These are phyloP conservation scores for Diaporthe sp. DNA, from an alignment of 2,329 filamentous ascomycete genomes.

Conservation along the genomic window DNA sequence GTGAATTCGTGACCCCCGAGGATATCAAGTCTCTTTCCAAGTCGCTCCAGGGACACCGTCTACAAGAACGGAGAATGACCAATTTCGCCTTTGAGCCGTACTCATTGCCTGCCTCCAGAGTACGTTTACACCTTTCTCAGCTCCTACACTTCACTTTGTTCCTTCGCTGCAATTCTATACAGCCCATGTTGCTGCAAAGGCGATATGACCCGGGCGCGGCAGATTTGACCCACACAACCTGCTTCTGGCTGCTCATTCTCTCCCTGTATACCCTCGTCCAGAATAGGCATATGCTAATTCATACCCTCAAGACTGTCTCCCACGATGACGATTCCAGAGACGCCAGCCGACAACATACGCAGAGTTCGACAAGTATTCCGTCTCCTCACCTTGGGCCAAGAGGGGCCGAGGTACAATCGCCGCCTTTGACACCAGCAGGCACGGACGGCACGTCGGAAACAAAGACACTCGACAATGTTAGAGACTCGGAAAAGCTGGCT, in stretches of 20 bases:
- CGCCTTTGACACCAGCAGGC: constrained; percentile 88
- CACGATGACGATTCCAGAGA: constrained; percentile 67
- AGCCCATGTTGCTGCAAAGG: constrained; percentile 16
- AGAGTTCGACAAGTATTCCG: constrained; percentile 72
- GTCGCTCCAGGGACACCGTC: constrained; percentile 77
- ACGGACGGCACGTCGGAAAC: constrained; percentile 63
- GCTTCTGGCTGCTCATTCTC: constrained; percentile 17
- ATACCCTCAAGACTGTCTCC: constrained; percentile 64
- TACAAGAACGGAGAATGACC: constrained; percentile 86
- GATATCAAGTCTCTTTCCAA: constrained; percentile 80
- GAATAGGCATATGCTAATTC: constrained; percentile 37
- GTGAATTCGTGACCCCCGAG: constrained; percentile 63
- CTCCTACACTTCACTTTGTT: constrained; percentile 44
- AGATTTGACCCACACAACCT: background rate
- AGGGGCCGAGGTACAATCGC: constrained; percentile 82
- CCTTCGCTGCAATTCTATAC: constrained; percentile 22
- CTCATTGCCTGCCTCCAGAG: constrained; percentile 86
- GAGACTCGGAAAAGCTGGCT: constrained; percentile 38
- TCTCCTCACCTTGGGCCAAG: constrained; percentile 78
- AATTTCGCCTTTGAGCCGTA: constrained; percentile 92
- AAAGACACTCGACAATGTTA: constrained; percentile 44
- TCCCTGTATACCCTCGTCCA: background rate
- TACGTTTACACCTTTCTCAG: constrained; percentile 61
- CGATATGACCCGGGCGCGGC: background rate
- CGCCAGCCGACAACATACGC: constrained; percentile 74